Evolutionary conservation across 345 rosid species (phyloP).

Genomic region (Hevea brasiliensis): DNA sequence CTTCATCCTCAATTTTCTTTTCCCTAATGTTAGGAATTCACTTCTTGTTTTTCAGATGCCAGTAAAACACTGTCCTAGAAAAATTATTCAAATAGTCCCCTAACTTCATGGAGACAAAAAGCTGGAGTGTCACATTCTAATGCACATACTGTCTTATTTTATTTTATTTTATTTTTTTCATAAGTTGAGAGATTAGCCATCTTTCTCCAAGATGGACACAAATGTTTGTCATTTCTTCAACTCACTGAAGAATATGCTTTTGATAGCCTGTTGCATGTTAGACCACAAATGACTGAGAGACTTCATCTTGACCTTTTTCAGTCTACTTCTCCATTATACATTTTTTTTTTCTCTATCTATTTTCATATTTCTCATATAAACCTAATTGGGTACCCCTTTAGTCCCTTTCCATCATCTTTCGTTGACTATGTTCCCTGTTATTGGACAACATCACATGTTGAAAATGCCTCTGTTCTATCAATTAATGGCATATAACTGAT

Average conservation of each 20-base stretch:
- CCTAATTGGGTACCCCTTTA: background rate
- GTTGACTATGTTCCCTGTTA: background rate
- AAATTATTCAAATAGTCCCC: background rate
- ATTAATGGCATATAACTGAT: background rate
- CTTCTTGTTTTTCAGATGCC: too few species aligned
- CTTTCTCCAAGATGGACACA: slow-evolving; percentile 5
- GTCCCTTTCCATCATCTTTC: background rate
- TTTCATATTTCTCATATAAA: background rate
- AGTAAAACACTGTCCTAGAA: background rate
- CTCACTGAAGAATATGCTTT: background rate
- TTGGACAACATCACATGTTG: background rate
- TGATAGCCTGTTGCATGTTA: background rate
- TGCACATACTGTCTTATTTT: background rate
- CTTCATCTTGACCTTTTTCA: background rate
- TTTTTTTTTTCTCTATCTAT: background rate
- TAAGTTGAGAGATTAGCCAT: background rate
- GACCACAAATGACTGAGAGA: background rate
- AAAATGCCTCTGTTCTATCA: background rate
- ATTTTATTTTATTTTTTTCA: background rate
- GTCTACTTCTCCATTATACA: background rate
- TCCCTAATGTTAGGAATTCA: background rate
- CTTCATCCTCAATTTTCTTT: background rate
- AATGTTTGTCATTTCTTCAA: background rate
- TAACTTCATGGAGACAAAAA: background rate
- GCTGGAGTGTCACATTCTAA: background rate